Evolutionary conservation across 2,329 filamentous ascomycete genomes (phyloP), one percentile per base, ranked within the genome.

Genomic region (Polychaeton citri): DNA sequence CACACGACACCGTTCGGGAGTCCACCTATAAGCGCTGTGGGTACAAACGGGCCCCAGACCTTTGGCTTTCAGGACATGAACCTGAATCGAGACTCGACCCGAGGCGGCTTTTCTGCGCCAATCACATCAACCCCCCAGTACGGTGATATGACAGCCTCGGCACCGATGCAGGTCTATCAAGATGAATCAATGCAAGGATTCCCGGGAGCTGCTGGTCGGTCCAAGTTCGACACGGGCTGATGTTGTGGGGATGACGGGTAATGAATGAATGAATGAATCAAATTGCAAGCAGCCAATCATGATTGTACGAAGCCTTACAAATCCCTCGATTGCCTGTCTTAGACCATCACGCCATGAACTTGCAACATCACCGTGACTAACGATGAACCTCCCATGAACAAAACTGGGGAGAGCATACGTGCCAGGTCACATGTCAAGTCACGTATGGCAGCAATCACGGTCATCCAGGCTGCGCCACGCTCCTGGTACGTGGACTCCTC

Each of bases 1-100:
- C 44, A 49, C 20, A 50, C 46, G 13, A 47, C 50, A 20, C 50
- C 51, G 3, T 51, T 50, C 38, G 49, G 47, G n/a, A 53, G 50
- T 31, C 51, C 51, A 5, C 33, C 42, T 4, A 19, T 44, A 12
- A 36, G 39, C 34, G 28, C 42, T 24, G 34, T 35, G 4, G 24
- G 26, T 19, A 21, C 24, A 18, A 30, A 26, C 18, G 30, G 30
- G 10, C 36, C 33, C 10, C 38, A 34, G 19, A 40, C 20, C n/a
- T 21, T 36, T 30, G 30, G 33, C 12, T 31, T 33, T 19, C 33
- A 21, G 30, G 20, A 21, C 13, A 30, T 33, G 18, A 32, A 6
- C 12, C 24, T 28, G 12, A 28, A 28, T 7, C 17, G 16, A 9
- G 19, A 31, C 7, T 21, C 38, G 6, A 15, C 32, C 10, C 37